Evolutionary conservation across 2,329 filamentous ascomycete species (phyloP).

Genomic region (Diaporthe sp.): DNA sequence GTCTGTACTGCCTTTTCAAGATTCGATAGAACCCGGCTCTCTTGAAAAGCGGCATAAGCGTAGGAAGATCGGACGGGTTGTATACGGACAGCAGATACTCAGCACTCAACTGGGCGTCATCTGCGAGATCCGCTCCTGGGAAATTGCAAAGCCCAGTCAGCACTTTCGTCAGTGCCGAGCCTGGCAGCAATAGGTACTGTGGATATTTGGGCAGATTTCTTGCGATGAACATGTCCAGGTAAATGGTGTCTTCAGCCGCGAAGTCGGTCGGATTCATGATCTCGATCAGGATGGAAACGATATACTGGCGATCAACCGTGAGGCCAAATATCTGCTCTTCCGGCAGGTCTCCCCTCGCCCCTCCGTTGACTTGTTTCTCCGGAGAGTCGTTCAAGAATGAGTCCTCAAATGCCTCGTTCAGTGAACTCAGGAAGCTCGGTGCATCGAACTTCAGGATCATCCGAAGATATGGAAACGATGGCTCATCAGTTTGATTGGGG

Average conservation of each 20-base stretch:
- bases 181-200: slow-evolving; percentile 92
- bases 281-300: slow-evolving; percentile 90
- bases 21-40: slow-evolving; percentile 91
- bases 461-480: slow-evolving; percentile 87
- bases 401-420: slow-evolving; percentile 98
- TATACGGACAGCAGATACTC: slow-evolving; percentile 96
- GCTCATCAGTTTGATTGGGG: slow-evolving; percentile 70
- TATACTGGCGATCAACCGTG: slow-evolving; percentile 90
- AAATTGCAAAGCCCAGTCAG: slow-evolving; percentile 88
- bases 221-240: slow-evolving; percentile 98
- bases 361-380: slow-evolving; percentile 71
- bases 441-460: slow-evolving; percentile 90
- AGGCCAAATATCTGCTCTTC: slow-evolving; percentile 77
- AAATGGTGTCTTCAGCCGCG: slow-evolving; percentile 85
- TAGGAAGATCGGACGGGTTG: slow-evolving; percentile 85
- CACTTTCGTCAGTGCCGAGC: slow-evolving; percentile 85
- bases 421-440: slow-evolving; percentile 90
- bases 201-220: slow-evolving; percentile 96
- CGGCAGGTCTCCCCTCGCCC: slow-evolving; percentile 64
- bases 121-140: slow-evolving; percentile 82
- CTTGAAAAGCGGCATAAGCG: slow-evolving; percentile 82
- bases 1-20: slow-evolving; percentile 87
- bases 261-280: slow-evolving; percentile 88
- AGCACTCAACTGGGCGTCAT: slow-evolving; percentile 96
- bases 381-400: slow-evolving; percentile 87